Conservation (phyloP, 2,329 filamentous ascomycete species). For the Botrytis medusae region DNA sequence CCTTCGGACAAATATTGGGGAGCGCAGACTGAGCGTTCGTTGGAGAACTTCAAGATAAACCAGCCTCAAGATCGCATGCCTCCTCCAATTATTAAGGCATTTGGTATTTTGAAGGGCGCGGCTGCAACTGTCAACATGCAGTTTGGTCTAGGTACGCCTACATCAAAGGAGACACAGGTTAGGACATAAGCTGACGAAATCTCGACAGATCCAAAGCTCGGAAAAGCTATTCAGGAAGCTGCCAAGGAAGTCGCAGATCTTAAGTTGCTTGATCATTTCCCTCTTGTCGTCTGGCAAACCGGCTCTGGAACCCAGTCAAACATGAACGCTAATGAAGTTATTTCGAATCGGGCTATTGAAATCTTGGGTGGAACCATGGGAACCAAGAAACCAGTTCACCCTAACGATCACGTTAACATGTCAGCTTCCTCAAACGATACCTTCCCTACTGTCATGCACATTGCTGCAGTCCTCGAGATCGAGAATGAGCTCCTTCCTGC, state of each 20-base stretch:
- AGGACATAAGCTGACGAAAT: slow-evolving; percentile 32
- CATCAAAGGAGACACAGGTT: slow-evolving; percentile 12
- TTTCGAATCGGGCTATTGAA: slow-evolving; percentile 98
- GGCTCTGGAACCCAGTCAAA: slow-evolving; percentile 96
- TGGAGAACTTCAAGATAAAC: slow-evolving; percentile 99
- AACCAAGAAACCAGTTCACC: slow-evolving; percentile 97
- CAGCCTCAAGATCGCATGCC: slow-evolving; percentile 99
- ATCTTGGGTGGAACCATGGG: slow-evolving; percentile 93
- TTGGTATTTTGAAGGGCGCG: slow-evolving; percentile 96
- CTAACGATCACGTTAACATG: slow-evolving; percentile 99
- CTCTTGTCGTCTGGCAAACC: slow-evolving; percentile 98
- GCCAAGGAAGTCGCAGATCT: slow-evolving; percentile 89
- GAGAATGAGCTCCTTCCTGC: slow-evolving; percentile 83
- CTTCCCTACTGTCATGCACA: slow-evolving; percentile 99
- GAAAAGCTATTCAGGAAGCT: slow-evolving; percentile 90
- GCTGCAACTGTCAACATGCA: slow-evolving; percentile 94
- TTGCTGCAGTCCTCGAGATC: slow-evolving; percentile 91
- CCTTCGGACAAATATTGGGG: slow-evolving; percentile 96
- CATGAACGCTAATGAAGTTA: slow-evolving; percentile 99
- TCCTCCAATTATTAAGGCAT: slow-evolving; percentile 84
- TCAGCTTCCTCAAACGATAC: slow-evolving; percentile 98
- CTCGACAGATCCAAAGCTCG: slow-evolving; percentile 75
- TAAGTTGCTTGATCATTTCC: slow-evolving; percentile 96
- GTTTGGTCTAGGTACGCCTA: slow-evolving; percentile 74
- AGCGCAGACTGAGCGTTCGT: slow-evolving; percentile 91